Percentiles rank a stretch among this genome's conserved stretches.
Conservation (phyloP, 1,284 basidiomycete genomes). For the Microbotryum silenes-acaulis region DNA sequence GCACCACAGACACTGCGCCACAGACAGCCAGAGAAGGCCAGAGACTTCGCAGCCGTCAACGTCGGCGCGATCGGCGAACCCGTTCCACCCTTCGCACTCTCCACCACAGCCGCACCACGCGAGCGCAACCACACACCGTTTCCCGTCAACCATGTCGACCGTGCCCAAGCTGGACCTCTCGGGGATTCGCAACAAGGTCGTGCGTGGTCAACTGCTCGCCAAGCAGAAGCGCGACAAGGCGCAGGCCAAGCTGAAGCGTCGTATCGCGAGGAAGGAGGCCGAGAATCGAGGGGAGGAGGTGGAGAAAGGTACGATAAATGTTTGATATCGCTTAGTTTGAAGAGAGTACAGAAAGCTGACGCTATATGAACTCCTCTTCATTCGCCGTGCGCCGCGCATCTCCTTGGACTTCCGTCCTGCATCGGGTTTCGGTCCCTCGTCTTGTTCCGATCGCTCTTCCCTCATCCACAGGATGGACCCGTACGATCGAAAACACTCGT, state of each 20-base stretch:
- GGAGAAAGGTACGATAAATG: conserved; percentile 36
- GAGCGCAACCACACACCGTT: background rate
- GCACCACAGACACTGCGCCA: too few species aligned
- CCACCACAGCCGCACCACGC: background rate
- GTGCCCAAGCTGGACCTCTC: conserved; percentile 10
- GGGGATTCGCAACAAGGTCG: conserved; percentile 42
- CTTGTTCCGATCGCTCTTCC: conserved; percentile 1
- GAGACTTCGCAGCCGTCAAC: too few species aligned
- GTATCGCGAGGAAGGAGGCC: conserved; percentile 63
- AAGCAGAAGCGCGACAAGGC: conserved; percentile 72
- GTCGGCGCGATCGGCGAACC: too few species aligned
- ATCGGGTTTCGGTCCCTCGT: background rate
- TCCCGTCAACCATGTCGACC: conserved; percentile 9
- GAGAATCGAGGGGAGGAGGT: conserved; percentile 48
- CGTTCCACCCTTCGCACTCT: too few species aligned
- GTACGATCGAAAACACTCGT: conserved; percentile 87
- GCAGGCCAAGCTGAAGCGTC: conserved; percentile 69
- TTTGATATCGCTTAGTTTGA: background rate
- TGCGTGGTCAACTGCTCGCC: conserved; percentile 38
- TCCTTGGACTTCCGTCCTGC: too few species aligned
- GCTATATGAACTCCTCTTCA: background rate
- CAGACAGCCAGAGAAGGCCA: too few species aligned
- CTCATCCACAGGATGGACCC: conserved; percentile 41
- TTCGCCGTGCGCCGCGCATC: too few species aligned
- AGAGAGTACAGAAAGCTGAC: background rate